These are phyloP conservation scores for Phycomyces blakesleeanus DNA, from an alignment of 192 early-diverging fungal species.

Conservation along the genomic window DNA sequence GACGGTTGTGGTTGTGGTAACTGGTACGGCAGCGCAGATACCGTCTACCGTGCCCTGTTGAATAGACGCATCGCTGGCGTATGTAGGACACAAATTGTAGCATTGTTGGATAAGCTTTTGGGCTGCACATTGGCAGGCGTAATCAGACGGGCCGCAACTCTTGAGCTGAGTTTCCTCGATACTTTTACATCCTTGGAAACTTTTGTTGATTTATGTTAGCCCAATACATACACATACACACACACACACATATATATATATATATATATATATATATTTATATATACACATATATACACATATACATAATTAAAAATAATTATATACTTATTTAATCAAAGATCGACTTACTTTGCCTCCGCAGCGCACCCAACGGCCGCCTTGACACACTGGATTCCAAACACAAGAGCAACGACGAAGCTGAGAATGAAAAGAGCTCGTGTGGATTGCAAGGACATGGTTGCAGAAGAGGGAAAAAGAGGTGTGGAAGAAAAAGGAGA, in stretches of 20 bases:
- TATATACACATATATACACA: no score
- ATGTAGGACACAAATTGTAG: conserved; percentile 25
- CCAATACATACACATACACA: no score
- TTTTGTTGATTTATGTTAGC: no score
- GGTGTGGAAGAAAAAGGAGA: conserved; percentile 1
- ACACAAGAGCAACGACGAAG: background rate
- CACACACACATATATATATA: no score
- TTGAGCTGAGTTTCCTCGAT: conserved; percentile 15
- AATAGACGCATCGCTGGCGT: conserved; percentile 14
- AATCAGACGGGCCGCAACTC: conserved; percentile 23
- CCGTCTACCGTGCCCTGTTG: conserved; percentile 15
- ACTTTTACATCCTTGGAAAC: conserved; percentile 27
- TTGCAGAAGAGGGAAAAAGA: conserved; percentile 1
- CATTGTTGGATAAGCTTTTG: conserved; percentile 29
- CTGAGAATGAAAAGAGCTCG: background rate
- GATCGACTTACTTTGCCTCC: conserved; percentile 24
- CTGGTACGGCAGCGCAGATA: conserved; percentile 22
- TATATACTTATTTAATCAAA: background rate
- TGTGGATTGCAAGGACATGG: background rate
- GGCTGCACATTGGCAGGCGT: conserved; percentile 30
- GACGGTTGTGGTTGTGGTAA: background rate
- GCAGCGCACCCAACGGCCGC: conserved; percentile 23
- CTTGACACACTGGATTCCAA: conserved; percentile 5
- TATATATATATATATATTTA: no score
- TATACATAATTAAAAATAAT: background rate